These are phyloP conservation scores for Marvania coccoides DNA, from an alignment of 139 green algal species.

Conservation along the genomic window DNA sequence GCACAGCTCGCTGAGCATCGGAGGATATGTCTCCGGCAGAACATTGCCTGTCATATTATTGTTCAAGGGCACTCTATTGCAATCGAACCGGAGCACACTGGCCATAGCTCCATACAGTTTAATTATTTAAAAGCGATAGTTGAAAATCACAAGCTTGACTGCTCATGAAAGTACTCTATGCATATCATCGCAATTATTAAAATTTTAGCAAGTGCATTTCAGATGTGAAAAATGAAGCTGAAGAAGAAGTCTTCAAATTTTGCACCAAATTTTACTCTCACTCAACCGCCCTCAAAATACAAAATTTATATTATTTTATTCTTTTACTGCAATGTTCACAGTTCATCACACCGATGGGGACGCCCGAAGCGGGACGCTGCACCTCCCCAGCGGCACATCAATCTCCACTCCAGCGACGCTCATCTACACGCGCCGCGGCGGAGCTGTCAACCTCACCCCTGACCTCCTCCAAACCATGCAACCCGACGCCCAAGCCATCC, in stretches of 20 bases:
- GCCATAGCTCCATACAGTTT: no score
- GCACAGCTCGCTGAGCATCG: no score
- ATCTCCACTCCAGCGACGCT: conserved; percentile 43
- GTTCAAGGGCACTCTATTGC: no score
- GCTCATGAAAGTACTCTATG: no score
- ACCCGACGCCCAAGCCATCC: conserved; percentile 18
- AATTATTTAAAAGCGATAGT: no score
- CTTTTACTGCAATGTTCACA: neutral
- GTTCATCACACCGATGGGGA: neutral
- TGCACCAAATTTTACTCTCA: neutral
- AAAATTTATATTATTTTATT: neutral
- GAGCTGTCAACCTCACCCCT: conserved; percentile 37
- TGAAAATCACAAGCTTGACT: no score
- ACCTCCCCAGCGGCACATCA: neutral
- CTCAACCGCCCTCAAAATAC: neutral
- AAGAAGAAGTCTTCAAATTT: neutral
- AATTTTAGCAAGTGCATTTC: neutral
- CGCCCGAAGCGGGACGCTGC: conserved; percentile 6
- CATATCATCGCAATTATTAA: neutral
- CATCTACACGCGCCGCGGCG: conserved; percentile 45
- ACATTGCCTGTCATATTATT: no score
- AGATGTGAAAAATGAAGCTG: neutral
- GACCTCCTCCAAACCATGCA: conserved; percentile 46
- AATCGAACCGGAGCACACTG: no score
- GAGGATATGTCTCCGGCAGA: no score